Conservation (phyloP, 208 protist genomes). For the Herpetomonas tarakana region DNA sequence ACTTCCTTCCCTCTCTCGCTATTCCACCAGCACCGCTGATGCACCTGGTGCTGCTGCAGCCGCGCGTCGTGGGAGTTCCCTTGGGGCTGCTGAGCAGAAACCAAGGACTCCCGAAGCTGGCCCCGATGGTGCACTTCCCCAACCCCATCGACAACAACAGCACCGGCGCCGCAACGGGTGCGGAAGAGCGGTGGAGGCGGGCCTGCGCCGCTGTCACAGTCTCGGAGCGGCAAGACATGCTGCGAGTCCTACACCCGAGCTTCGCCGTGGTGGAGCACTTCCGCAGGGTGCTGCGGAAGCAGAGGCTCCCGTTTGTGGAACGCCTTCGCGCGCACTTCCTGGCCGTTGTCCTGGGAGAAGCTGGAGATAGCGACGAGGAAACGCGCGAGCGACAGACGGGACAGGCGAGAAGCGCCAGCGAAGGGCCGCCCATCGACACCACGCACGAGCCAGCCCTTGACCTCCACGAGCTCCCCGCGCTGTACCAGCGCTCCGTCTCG, state of each 20-base stretch:
- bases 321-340: slow-evolving; percentile 14
- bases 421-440: not conserved
- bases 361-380: too few species aligned
- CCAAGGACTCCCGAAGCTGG: slow-evolving; percentile 38
- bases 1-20: slow-evolving; percentile 52
- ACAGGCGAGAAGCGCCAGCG: too few species aligned
- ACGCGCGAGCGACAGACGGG: not conserved
- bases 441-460: not conserved
- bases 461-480: not conserved
- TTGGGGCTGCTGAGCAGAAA: slow-evolving; percentile 34
- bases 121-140: slow-evolving; percentile 20
- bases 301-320: slow-evolving; percentile 14
- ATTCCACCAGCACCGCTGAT: slow-evolving; percentile 51
- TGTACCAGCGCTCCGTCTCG: too few species aligned
- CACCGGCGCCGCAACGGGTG: not conserved
- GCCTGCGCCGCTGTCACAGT: slow-evolving; percentile 15
- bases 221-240: slow-evolving; percentile 43
- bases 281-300: slow-evolving; percentile 16
- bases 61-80: slow-evolving; percentile 12
- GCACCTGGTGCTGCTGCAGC: slow-evolving; percentile 54
- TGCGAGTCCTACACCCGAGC: slow-evolving; percentile 59
- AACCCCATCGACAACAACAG: slow-evolving; percentile 6
- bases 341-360: not conserved
- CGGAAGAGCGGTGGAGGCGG: not conserved
- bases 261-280: slow-evolving; percentile 27